Evolutionary conservation across 129 eudicot species (phyloP).

Genomic region (Smallanthus sonchifolius): DNA sequence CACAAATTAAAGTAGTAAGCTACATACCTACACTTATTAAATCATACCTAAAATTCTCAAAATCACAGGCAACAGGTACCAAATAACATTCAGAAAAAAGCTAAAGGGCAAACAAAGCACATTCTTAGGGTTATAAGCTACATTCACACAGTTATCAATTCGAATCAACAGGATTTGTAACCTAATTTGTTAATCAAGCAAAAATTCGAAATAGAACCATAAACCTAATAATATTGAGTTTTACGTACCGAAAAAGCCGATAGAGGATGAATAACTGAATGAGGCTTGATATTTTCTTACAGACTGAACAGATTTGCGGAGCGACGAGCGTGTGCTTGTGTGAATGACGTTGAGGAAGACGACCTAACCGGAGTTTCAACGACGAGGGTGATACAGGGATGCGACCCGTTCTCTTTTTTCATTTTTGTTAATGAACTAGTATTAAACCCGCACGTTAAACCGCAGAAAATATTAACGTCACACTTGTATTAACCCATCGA

Average conservation of each 20-base stretch:
- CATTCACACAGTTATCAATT: not conserved
- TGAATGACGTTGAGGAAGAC: not conserved
- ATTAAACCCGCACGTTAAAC: too few relatives aligned
- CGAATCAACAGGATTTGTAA: not conserved
- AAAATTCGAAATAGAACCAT: not conserved
- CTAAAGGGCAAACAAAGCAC: not conserved
- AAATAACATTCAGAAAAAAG: not conserved
- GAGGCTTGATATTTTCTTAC: not conserved
- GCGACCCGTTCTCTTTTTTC: not conserved
- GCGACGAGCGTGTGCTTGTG: not conserved
- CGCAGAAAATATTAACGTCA: too few relatives aligned
- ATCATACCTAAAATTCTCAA: not conserved
- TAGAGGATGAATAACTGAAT: not conserved
- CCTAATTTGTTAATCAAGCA: slow-evolving; percentile 7
- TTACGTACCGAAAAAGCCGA: slow-evolving; percentile 18
- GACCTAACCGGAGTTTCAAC: slow-evolving; percentile 9
- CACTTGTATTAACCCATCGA: too few relatives aligned
- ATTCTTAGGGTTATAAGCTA: slow-evolving; percentile 18
- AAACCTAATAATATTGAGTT: slow-evolving; percentile 9
- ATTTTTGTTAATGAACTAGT: too few relatives aligned
- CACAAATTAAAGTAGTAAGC: not conserved
- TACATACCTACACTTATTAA: not conserved
- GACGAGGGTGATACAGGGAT: not conserved
- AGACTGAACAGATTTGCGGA: not conserved
- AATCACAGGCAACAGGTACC: not conserved